Evolutionary conservation across 2,329 filamentous ascomycete species (phyloP).

Genomic region (Metarhizium humberi): DNA sequence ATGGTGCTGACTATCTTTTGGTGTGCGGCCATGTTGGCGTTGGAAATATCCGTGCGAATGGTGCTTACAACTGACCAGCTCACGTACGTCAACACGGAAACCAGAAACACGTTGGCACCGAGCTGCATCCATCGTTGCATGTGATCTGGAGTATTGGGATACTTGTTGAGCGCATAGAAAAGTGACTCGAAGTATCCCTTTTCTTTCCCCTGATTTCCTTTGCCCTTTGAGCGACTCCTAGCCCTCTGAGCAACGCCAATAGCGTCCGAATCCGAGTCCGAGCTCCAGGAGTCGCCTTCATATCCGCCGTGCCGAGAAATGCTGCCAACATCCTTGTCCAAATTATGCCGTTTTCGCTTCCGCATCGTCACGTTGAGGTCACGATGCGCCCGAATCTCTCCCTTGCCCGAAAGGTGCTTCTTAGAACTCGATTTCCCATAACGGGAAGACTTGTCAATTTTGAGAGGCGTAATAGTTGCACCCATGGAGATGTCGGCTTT

Average conservation of each 20-base stretch:
- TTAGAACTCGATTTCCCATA: slow-evolving; percentile 32
- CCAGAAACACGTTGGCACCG: slow-evolving; percentile 54
- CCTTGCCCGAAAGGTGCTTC: slow-evolving; percentile 45
- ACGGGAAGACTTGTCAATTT: slow-evolving; percentile 35
- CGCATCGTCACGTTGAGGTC: slow-evolving; percentile 31
- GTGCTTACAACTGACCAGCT: slow-evolving; percentile 61
- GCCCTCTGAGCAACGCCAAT: slow-evolving; percentile 11
- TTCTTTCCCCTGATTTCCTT: slow-evolving; percentile 13
- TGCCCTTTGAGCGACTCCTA: slow-evolving; percentile 15
- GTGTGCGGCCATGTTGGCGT: slow-evolving; percentile 61
- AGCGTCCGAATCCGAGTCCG: slow-evolving; percentile 33
- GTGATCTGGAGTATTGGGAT: slow-evolving; percentile 50
- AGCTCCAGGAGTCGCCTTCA: slow-evolving; percentile 36
- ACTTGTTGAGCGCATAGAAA: slow-evolving; percentile 43
- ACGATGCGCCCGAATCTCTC: slow-evolving; percentile 48
- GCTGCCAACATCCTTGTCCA: slow-evolving; percentile 43
- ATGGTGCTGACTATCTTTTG: slow-evolving; percentile 64
- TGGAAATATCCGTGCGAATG: slow-evolving; percentile 65
- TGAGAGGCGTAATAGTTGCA: slow-evolving; percentile 35
- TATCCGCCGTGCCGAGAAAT: slow-evolving; percentile 33
- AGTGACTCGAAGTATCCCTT: slow-evolving; percentile 31
- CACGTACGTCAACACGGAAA: slow-evolving; percentile 50
- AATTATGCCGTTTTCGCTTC: slow-evolving; percentile 44
- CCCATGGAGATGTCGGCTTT: slow-evolving; percentile 32
- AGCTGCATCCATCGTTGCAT: slow-evolving; percentile 51